phyloP scores from a whole-genome alignment of 768 basidiomycete genomes.

The Obba rivulosa region DNA sequence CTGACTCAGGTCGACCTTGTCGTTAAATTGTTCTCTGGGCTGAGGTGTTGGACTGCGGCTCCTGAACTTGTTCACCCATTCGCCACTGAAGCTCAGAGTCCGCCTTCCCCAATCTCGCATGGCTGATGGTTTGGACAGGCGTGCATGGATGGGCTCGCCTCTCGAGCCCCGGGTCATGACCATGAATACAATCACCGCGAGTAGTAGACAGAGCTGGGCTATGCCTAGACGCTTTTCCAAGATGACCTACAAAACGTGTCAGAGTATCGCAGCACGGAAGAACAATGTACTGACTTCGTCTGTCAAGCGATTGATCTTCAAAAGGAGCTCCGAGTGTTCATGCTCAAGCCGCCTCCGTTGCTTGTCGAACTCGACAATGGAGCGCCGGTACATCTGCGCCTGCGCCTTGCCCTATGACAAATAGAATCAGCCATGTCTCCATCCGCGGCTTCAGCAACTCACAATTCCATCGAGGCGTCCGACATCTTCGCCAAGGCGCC shows the following conservation, averaged over 20 bases:
- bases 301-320: conserved; percentile 66
- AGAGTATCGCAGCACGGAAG: not conserved
- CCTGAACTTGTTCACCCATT: conserved; percentile 39
- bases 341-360: conserved; percentile 61
- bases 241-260: conserved; percentile 46
- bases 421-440: not conserved
- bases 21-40: not conserved
- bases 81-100: conserved; percentile 50
- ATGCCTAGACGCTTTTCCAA: conserved; percentile 89
- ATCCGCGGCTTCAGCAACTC: not conserved
- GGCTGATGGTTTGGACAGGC: conserved; percentile 18
- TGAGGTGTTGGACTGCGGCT: conserved; percentile 26
- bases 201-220: conserved; percentile 77
- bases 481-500: conserved; percentile 71
- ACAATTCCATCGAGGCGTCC: conserved; percentile 43
- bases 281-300: conserved; percentile 57
- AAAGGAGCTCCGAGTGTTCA: conserved; percentile 65
- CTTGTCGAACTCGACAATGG: conserved; percentile 61
- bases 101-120: conserved; percentile 53
- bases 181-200: conserved; percentile 83
- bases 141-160: conserved; percentile 20
- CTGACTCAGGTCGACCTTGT: not conserved
- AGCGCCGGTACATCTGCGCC: conserved; percentile 57
- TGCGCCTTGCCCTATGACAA: conserved; percentile 60
- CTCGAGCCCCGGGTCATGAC: conserved; percentile 74